A percentile compares a stretch with the other conserved stretches of the same genome.
phyloP scores from a whole-genome alignment of 2,329 filamentous ascomycete species.

The Fusarium solani-melongenae region DNA sequence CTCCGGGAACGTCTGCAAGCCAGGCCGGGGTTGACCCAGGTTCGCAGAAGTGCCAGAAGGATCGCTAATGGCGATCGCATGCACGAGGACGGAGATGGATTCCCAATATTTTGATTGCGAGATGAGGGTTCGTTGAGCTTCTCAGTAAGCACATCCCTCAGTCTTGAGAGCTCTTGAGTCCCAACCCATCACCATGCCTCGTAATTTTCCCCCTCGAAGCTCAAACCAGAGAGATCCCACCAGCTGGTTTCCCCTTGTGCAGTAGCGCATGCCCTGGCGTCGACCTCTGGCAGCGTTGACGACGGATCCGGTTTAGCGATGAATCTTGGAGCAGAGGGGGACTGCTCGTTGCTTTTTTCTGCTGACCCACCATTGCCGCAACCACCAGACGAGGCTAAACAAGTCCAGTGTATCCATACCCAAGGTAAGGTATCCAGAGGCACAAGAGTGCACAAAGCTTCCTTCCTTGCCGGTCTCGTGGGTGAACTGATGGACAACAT shows the following conservation, averaged over 20 bases:
- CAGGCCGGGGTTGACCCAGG: constrained; percentile 19
- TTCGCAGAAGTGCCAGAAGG: constrained; percentile 1
- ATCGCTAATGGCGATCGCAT: constrained; percentile 8
- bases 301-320: constrained; percentile 38
- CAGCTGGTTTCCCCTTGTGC: constrained; percentile 7
- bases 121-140: constrained; percentile 4
- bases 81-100: neutral
- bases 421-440: neutral
- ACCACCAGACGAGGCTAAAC: constrained; percentile 19
- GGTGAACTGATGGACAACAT: neutral
- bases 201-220: neutral
- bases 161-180: neutral
- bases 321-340: constrained; percentile 18
- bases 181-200: neutral
- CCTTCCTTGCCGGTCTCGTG: neutral
- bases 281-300: constrained; percentile 6
- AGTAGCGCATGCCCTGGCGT: constrained; percentile 16
- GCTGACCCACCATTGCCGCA: constrained; percentile 26
- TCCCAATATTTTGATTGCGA: neutral
- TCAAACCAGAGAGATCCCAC: neutral
- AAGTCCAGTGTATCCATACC: neutral
- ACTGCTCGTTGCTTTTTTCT: neutral
- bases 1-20: constrained; percentile 25
- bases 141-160: neutral
- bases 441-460: constrained; percentile 6